Percentiles rank a stretch among this genome's conserved stretches.
Evolutionary conservation across 1,284 basidiomycete species (phyloP).

Genomic region (Irpex rosettiformis): DNA sequence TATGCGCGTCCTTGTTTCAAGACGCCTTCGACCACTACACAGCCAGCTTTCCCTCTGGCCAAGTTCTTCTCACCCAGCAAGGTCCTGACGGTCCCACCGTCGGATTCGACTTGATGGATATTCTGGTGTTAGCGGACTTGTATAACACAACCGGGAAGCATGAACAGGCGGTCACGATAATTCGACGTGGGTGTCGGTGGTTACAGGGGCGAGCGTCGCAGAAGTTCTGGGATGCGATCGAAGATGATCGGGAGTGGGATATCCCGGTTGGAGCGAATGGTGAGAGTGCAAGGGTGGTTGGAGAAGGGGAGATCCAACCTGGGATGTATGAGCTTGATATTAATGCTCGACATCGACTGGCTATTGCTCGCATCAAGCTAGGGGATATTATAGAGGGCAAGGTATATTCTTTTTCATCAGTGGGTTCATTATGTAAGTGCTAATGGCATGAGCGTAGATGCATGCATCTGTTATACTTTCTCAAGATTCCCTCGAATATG

Average conservation of each 20-base stretch:
- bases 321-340: slow-evolving; percentile 71
- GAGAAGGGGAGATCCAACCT: slow-evolving; percentile 38
- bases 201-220: slow-evolving; percentile 78
- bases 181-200: slow-evolving; percentile 84
- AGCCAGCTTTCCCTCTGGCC: slow-evolving; percentile 32
- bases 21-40: slow-evolving; percentile 53
- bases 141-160: slow-evolving; percentile 72
- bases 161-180: slow-evolving; percentile 65
- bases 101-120: slow-evolving; percentile 59
- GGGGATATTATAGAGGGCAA: slow-evolving; percentile 81
- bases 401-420: slow-evolving; percentile 41
- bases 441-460: slow-evolving; percentile 42
- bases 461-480: slow-evolving; percentile 73
- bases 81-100: slow-evolving; percentile 29
- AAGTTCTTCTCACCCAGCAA: slow-evolving; percentile 23
- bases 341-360: slow-evolving; percentile 84
- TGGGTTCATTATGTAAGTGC: background rate
- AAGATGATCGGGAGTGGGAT: slow-evolving; percentile 90
- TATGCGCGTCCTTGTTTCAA: slow-evolving; percentile 65
- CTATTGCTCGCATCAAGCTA: slow-evolving; percentile 80
- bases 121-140: slow-evolving; percentile 82
- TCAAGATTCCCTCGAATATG: slow-evolving; percentile 74
- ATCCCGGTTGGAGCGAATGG: slow-evolving; percentile 34
- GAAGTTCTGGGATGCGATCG: slow-evolving; percentile 77
- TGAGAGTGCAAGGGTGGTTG: slow-evolving; percentile 13